phyloP scores from a whole-genome alignment of 2,329 filamentous ascomycete genomes.

The Camillea tinctor region DNA sequence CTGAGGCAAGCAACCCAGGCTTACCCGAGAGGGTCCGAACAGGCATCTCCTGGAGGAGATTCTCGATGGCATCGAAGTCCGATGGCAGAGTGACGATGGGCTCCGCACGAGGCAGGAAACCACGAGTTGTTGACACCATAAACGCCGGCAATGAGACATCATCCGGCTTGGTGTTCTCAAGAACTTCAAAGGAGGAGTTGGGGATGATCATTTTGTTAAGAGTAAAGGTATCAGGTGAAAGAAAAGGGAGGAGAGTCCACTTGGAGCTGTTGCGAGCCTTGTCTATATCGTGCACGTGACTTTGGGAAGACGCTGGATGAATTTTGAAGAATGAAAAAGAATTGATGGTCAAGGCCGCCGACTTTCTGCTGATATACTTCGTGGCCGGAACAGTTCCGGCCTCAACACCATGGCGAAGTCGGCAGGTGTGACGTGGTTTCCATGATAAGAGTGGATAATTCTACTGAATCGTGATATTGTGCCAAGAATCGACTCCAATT shows the following conservation, averaged over 20 bases:
- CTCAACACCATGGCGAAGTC: conserved; percentile 22
- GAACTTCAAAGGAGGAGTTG: conserved; percentile 53
- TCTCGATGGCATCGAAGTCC: conserved; percentile 72
- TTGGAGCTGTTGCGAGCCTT: neutral
- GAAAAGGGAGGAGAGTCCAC: neutral
- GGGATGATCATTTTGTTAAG: conserved; percentile 24
- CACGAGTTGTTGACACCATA: conserved; percentile 73
- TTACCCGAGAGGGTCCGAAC: conserved; percentile 71
- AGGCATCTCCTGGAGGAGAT: conserved; percentile 47
- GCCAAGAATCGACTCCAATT: conserved; percentile 1
- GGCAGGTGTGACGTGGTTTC: conserved; percentile 5
- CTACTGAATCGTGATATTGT: neutral
- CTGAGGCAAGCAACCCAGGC: conserved; percentile 74
- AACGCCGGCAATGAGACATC: conserved; percentile 68
- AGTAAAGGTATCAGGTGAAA: neutral
- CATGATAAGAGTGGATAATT: neutral
- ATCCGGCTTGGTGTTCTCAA: conserved; percentile 60
- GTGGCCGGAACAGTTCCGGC: conserved; percentile 38
- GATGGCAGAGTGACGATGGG: conserved; percentile 63
- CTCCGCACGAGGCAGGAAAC: conserved; percentile 70
- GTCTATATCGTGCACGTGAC: neutral
- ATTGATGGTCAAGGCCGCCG: conserved; percentile 14
- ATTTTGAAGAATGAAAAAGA: neutral
- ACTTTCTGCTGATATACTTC: conserved; percentile 27
- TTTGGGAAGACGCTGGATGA: conserved; percentile 1